Evolutionary conservation across 2,329 filamentous ascomycete species (phyloP), one percentile per base, ranked within the genome.

Genomic region (Trichoderma citrinoviride): DNA sequence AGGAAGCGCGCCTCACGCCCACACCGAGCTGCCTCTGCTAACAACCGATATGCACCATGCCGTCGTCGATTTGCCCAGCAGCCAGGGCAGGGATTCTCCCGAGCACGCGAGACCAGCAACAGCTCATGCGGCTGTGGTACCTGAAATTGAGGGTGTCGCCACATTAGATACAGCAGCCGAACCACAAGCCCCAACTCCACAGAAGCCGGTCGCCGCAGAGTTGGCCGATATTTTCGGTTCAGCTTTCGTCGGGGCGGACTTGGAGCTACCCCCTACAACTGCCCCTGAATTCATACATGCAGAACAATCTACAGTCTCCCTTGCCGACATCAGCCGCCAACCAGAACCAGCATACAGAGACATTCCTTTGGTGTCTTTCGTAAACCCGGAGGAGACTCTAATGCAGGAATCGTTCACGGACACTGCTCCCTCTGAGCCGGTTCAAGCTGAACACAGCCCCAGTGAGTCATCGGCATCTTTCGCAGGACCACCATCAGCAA

Each of bases 251-350:
- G 52, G 17, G 23, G 15, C 29, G 7, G 52, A 33, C 21, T 19
- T 55, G 17, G 50, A 41, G 21, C 52, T 17, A 21, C 52, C 44
- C 7, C 15, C 52, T 52, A 29, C 21, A 6, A 10, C 43, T 3
- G 19, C 27, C 14, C 29, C 52, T 21, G 61, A 55, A 14, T 21
- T 41, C 12, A 33, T 37, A 29, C 52, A 27, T 1, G 27, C 61
- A 2, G 69, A 73, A 3, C 72, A 71, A n/a, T 67, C 70, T 12
- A 79, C 78, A 1, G 69, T 80, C 25, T 77, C 77, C n/a, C 73
- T 77, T 5, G 77, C 78, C 19, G 77, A 76, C 43, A 76, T 80
- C 15, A 77, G 71, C 46, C 73, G 71, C 43, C 71, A 72, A 5
- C 66, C 70, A 23, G 73, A 71, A 37, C 66, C 71, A 3, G 68